Percentiles rank a stretch among this genome's conserved stretches.
phyloP scores from a whole-genome alignment of 2,329 filamentous ascomycete genomes.

The Phoma sp. region DNA sequence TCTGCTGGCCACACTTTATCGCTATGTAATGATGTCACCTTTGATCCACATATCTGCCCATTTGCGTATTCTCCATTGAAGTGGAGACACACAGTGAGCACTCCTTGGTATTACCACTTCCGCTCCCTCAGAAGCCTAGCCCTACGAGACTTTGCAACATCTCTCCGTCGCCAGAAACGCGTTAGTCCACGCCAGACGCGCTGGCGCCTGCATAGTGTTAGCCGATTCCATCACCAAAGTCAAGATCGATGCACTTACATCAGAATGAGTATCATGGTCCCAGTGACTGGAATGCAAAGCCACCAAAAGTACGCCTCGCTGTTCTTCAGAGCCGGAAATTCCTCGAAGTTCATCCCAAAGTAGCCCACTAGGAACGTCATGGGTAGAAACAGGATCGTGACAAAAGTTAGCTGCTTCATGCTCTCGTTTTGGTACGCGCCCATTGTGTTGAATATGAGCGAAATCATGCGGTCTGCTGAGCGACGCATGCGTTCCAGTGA shows the following conservation, averaged over 20 bases:
- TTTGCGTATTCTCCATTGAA: too few relatives aligned
- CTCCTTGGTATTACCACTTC: not conserved
- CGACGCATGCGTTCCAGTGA: conserved; percentile 81
- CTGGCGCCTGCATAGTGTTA: conserved; percentile 4
- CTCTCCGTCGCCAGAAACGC: conserved; percentile 7
- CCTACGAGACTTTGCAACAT: conserved; percentile 2
- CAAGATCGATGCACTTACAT: conserved; percentile 7
- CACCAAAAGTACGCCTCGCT: conserved; percentile 60
- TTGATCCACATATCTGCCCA: too few relatives aligned
- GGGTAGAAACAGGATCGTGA: conserved; percentile 88
- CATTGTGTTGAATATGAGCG: conserved; percentile 92
- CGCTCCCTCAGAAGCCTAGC: not conserved
- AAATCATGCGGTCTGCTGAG: conserved; percentile 76
- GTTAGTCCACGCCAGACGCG: conserved; percentile 9
- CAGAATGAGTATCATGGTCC: conserved; percentile 37
- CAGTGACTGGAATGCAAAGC: conserved; percentile 50
- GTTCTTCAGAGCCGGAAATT: conserved; percentile 55
- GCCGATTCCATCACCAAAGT: not conserved
- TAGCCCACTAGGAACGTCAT: conserved; percentile 81
- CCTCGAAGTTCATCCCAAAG: conserved; percentile 67
- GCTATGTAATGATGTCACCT: too few relatives aligned
- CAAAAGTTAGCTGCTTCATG: conserved; percentile 86
- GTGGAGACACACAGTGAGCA: too few relatives aligned
- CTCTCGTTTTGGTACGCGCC: conserved; percentile 86
- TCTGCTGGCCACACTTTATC: too few relatives aligned